Evolutionary conservation across 2,329 filamentous ascomycete species (phyloP).

Genomic region (Penicillium sp.): DNA sequence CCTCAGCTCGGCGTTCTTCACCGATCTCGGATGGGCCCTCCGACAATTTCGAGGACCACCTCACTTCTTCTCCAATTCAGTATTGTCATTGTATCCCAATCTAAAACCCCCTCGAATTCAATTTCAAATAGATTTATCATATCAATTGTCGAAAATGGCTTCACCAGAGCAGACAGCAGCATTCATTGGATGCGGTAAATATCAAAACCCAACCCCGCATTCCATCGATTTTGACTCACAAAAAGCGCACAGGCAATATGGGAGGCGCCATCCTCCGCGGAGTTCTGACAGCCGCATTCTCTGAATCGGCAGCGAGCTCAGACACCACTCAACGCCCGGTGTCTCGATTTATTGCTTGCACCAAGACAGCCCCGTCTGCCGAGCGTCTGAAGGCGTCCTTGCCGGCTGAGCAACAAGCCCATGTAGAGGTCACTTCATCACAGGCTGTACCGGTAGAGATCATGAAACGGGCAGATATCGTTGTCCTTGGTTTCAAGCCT

Average conservation of each 20-base stretch:
- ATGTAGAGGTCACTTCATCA: conserved; percentile 39
- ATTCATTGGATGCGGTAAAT: conserved; percentile 27
- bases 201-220: neutral
- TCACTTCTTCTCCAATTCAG: neutral
- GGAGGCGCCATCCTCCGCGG: conserved; percentile 41
- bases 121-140: neutral
- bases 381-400: conserved; percentile 32
- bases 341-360: conserved; percentile 45
- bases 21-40: neutral
- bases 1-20: too few species aligned
- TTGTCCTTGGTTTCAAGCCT: conserved; percentile 54
- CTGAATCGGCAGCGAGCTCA: neutral
- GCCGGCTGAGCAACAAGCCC: conserved; percentile 34
- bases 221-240: conserved; percentile 8
- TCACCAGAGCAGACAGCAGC: conserved; percentile 14
- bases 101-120: neutral
- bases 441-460: conserved; percentile 37
- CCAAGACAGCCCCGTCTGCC: conserved; percentile 42
- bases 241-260: conserved; percentile 36
- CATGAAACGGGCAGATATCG: conserved; percentile 41
- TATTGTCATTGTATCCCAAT: neutral
- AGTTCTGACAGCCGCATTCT: conserved; percentile 31
- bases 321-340: conserved; percentile 10
- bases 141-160: neutral
- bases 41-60: neutral